Base-by-base conservation (phyloP, 768 basidiomycete genomes). In the Myochromella boudieri region DNA sequence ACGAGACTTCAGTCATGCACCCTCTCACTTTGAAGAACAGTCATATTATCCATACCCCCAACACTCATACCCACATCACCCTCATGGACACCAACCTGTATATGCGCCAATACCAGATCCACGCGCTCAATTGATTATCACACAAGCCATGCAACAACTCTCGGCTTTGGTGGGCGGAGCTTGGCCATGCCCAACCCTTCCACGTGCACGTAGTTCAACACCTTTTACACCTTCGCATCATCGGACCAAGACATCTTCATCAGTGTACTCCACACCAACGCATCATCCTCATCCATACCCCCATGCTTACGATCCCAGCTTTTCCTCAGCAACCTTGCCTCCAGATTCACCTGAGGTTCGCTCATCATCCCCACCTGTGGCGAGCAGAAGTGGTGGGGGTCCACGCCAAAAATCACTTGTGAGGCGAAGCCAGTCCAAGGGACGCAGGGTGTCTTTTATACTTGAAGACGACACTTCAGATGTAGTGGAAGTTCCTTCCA, bases 381-480 rank as follows among this genome's bases (percentile, higher is more conserved):
- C 59, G 12, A 60, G 53, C 43, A 61, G 54, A 34, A 60, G 50
- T 22, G n/a, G n/a, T n/a, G 42, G 47, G 3, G 20, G 10, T 4
- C 43, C 54, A 21, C 60, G 65, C 32, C 63, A 58, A 44, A 68
- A 67, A 44, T 68, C 72, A 0, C 53, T 73, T 51, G 76, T 76
- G 20, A 62, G 66, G 22, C 69, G 77, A 41, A 81, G 82, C 61
- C 71, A 64, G 39, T 80, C 82, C 15, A 63, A 75, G 24, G 81
- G 77, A 7, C 71, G 82, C 48, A 68, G 69, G 18, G 82, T 84
- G 2, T 81, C 82, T 9, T 85, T 85, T 58, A 68, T 62, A 48
- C 53, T 80, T 11, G 68, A 68, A 33, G 58, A 58, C 29, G 51
- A 42, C 25, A 37, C 39, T 38, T 33, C 51, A 25, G 57, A 56